Conservation (phyloP, 305 asterid genomes). For the Andrographis paniculata region DNA sequence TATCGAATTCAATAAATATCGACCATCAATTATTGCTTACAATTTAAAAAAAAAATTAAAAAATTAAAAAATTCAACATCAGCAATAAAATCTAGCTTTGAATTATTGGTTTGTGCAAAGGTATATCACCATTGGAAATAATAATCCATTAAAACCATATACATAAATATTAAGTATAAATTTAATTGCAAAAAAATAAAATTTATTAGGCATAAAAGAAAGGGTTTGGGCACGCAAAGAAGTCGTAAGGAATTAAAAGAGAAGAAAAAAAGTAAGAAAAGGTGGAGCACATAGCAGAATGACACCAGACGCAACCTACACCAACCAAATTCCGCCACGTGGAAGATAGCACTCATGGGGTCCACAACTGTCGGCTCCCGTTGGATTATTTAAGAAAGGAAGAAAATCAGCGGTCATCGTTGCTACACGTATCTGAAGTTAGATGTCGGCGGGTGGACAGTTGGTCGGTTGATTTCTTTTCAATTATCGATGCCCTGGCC, state of each 20-base stretch:
- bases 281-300: too few relatives aligned
- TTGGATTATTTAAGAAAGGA: background rate
- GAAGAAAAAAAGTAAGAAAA: slow-evolving; percentile 3
- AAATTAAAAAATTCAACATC: background rate
- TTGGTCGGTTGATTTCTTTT: too few relatives aligned
- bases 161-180: too few relatives aligned
- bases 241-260: background rate
- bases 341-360: slow-evolving; percentile 1
- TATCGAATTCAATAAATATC: too few relatives aligned
- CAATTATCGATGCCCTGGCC: too few relatives aligned
- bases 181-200: too few relatives aligned
- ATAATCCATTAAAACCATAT: background rate
- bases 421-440: too few relatives aligned
- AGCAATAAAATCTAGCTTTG: background rate
- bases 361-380: slow-evolving; percentile 40
- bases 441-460: too few relatives aligned
- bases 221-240: background rate
- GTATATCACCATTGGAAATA: too few relatives aligned
- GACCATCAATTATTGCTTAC: too few relatives aligned
- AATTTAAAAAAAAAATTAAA: background rate
- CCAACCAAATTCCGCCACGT: slow-evolving; percentile 24
- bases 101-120: slow-evolving; percentile 11
- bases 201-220: background rate
- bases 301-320: too few relatives aligned
- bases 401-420: too few relatives aligned